phyloP scores from a whole-genome alignment of 352 stramenopile genomes.

The Globisporangium okanoganense region DNA sequence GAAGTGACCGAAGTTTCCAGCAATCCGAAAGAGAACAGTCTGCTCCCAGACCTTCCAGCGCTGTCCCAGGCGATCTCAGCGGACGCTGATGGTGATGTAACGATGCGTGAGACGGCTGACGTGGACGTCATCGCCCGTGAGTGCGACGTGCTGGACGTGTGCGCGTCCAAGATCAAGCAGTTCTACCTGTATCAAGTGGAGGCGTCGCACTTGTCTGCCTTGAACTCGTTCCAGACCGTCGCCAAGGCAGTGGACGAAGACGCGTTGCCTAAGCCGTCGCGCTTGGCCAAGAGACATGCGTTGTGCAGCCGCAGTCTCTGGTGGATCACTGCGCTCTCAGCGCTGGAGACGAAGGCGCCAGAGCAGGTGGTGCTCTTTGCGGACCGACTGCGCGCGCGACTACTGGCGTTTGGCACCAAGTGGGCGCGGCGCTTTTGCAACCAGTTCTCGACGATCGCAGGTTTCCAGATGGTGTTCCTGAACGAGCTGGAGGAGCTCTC shows the following conservation, averaged over 20 bases:
- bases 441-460: constrained; percentile 38
- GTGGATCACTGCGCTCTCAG: constrained; percentile 43
- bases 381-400: constrained; percentile 38
- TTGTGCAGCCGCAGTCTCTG: constrained; percentile 38
- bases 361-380: constrained; percentile 27
- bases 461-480: constrained; percentile 46
- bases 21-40: constrained; percentile 38
- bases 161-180: constrained; percentile 26
- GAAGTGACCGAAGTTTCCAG: constrained; percentile 1
- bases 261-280: neutral
- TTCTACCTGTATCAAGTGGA: constrained; percentile 53
- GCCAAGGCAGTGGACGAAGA: constrained; percentile 11
- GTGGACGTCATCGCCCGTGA: constrained; percentile 27
- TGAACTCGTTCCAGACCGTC: constrained; percentile 18
- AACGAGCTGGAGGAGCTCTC: constrained; percentile 43
- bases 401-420: constrained; percentile 36
- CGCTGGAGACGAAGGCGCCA: constrained; percentile 23
- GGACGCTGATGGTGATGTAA: constrained; percentile 9
- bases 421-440: constrained; percentile 43
- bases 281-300: constrained; percentile 12
- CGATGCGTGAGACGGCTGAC: neutral
- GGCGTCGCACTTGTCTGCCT: constrained; percentile 20
- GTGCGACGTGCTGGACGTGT: constrained; percentile 30
- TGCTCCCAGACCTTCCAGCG: constrained; percentile 37
- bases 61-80: constrained; percentile 26